Evolutionary conservation across 257 asterid species (phyloP).

Genomic region (Dorcoceras hygrometricum): DNA sequence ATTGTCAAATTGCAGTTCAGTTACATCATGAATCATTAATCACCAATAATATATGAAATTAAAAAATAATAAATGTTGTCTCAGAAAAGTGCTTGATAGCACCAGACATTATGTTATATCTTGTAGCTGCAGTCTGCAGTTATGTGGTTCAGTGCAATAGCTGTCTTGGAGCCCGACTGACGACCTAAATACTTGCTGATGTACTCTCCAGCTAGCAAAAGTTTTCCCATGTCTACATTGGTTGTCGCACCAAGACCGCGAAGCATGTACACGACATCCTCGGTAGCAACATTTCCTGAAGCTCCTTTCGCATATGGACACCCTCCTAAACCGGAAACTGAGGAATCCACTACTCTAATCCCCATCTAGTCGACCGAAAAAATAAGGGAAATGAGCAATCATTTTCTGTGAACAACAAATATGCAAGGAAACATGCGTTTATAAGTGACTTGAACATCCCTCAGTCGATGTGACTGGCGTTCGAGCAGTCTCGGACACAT

Average conservation of each 20-base stretch:
- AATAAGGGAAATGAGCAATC: background rate
- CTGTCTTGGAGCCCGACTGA: slow-evolving; percentile 74
- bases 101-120: slow-evolving; percentile 24
- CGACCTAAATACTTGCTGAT: slow-evolving; percentile 65
- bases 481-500: no score
- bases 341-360: slow-evolving; percentile 81
- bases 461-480: no score
- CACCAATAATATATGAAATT: background rate
- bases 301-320: slow-evolving; percentile 96
- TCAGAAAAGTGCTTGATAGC: background rate
- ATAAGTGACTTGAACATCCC: no score
- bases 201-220: slow-evolving; percentile 71
- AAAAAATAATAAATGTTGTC: no score
- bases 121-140: slow-evolving; percentile 40
- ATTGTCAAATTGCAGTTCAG: no score
- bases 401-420: no score
- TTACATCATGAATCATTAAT: background rate
- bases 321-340: slow-evolving; percentile 85
- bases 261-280: slow-evolving; percentile 92
- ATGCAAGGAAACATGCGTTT: no score
- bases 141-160: slow-evolving; percentile 54
- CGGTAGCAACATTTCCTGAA: slow-evolving; percentile 89
- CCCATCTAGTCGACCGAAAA: slow-evolving; percentile 66
- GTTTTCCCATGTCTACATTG: slow-evolving; percentile 60
- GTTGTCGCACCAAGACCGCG: slow-evolving; percentile 72